Evolutionary conservation across 345 rosid species (phyloP).

Genomic region (Camelina sativa): DNA sequence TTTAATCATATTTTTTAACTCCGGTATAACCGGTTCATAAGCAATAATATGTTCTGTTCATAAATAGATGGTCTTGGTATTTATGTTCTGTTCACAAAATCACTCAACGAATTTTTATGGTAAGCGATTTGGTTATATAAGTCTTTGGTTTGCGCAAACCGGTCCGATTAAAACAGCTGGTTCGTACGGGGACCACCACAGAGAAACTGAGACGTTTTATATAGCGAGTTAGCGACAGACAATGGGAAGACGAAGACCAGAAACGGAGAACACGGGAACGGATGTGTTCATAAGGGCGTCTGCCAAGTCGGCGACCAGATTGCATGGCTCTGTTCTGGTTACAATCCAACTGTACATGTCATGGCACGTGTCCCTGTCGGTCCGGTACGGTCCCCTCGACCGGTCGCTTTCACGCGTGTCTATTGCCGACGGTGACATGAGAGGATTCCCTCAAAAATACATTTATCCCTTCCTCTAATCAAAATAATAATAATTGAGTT

Average conservation of each 20-base stretch:
- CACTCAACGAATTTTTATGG: background rate
- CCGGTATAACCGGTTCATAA: background rate
- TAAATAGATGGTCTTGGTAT: too few relatives aligned
- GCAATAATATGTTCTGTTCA: too few relatives aligned
- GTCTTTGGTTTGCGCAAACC: conserved; percentile 16
- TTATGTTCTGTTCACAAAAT: background rate
- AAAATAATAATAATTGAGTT: background rate
- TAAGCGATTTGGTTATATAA: background rate
- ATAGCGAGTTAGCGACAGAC: background rate
- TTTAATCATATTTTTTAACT: background rate
- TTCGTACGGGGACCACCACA: conserved; percentile 19
- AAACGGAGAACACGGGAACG: conserved; percentile 39
- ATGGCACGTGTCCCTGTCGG: conserved; percentile 46
- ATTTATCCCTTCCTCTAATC: background rate
- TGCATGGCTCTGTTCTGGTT: conserved; percentile 47
- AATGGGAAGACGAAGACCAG: conserved; percentile 28
- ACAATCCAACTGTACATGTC: background rate
- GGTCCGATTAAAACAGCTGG: conserved; percentile 21
- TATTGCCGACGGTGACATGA: background rate
- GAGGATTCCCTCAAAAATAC: background rate
- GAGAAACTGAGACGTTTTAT: conserved; percentile 15
- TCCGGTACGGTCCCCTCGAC: conserved; percentile 42
- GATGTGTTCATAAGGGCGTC: conserved; percentile 30
- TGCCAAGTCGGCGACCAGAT: conserved; percentile 38
- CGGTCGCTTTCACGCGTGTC: conserved; percentile 50